These are phyloP conservation scores for Astrothelium subdiscretum DNA, from an alignment of 495 filamentous ascomycete genomes.

Conservation along the genomic window DNA sequence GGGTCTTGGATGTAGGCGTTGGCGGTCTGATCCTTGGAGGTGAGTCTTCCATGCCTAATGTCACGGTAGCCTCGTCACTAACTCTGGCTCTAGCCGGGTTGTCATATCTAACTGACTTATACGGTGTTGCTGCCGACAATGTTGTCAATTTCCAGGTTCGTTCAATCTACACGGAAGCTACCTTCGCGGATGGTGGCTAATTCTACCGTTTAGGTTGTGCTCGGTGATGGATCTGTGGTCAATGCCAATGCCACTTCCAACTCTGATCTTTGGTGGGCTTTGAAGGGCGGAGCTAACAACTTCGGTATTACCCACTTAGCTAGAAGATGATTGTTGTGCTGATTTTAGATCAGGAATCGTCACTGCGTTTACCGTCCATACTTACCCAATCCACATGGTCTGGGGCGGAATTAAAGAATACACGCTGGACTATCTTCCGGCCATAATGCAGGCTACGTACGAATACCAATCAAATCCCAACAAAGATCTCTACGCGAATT, in stretches of 20 bases:
- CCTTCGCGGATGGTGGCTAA: neutral
- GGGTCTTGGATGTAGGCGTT: constrained; percentile 20
- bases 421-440: neutral
- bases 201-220: constrained; percentile 12
- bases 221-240: constrained; percentile 18
- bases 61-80: neutral
- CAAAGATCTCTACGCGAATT: neutral
- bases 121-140: constrained; percentile 16
- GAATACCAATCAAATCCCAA: neutral
- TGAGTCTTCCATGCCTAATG: neutral
- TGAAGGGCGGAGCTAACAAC: constrained; percentile 33
- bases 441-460: neutral
- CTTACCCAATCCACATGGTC: neutral
- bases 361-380: neutral
- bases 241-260: constrained; percentile 19
- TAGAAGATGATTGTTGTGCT: constrained; percentile 12
- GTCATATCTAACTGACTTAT: constrained; percentile 4
- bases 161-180: neutral
- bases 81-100: constrained; percentile 6
- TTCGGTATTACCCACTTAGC: constrained; percentile 33
- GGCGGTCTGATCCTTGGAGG: constrained; percentile 21
- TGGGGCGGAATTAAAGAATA: neutral
- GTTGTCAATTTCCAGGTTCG: constrained; percentile 22
- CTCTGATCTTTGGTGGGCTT: constrained; percentile 29
- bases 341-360: constrained; percentile 18